phyloP scores from a whole-genome alignment of 2,329 filamentous ascomycete species.

The Colletotrichum sp. region DNA sequence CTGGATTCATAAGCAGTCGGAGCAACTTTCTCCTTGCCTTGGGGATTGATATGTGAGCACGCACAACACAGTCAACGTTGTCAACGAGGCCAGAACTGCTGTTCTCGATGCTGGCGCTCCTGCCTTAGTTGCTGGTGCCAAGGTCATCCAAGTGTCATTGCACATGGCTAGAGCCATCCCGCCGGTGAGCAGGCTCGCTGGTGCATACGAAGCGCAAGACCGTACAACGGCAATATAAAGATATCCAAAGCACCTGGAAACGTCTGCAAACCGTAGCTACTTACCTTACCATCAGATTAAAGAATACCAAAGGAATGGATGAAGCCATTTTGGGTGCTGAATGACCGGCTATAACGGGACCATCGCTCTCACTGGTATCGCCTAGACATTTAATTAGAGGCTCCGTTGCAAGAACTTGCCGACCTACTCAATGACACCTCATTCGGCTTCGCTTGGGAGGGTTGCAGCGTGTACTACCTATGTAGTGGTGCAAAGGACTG shows the following conservation, averaged over 20 bases:
- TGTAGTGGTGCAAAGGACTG: not conserved
- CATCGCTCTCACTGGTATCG: not conserved
- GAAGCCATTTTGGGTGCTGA: not conserved
- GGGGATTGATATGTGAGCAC: not conserved
- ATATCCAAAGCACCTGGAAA: not conserved
- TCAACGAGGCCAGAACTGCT: not conserved
- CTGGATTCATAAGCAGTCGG: not conserved
- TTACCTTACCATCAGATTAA: not conserved
- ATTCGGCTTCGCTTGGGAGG: not conserved
- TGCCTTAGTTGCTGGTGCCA: not conserved
- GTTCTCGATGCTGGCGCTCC: not conserved
- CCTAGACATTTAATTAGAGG: not conserved
- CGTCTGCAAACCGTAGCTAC: not conserved
- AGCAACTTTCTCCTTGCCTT: not conserved
- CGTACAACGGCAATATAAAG: not conserved
- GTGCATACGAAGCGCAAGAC: not conserved
- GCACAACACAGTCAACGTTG: not conserved
- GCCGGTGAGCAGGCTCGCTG: not conserved
- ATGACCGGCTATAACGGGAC: not conserved
- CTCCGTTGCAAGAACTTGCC: not conserved
- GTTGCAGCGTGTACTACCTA: too few species aligned
- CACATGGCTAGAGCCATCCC: not conserved
- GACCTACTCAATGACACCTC: not conserved
- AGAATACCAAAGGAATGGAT: not conserved
- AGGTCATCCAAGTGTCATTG: not conserved